Conservation (phyloP, 2,329 filamentous ascomycete genomes). For the Cytospora piceicola region DNA sequence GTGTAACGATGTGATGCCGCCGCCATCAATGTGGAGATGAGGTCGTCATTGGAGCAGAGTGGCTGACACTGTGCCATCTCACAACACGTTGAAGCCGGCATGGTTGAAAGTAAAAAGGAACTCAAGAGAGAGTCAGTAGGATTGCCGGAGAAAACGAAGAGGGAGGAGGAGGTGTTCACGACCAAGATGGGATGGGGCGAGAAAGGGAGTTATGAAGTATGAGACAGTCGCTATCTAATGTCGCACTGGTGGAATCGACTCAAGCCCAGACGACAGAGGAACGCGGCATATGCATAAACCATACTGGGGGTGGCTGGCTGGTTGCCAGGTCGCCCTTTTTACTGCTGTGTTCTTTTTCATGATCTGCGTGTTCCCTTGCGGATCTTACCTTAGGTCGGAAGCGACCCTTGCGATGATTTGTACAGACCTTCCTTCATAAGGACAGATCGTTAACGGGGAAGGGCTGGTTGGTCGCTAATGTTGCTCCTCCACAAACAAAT, state of each 20-base stretch:
- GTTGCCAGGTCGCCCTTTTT: conserved; percentile 9
- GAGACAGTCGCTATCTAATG: conserved; percentile 24
- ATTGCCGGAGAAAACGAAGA: background rate
- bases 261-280: conserved; percentile 14
- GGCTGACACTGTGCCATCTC: conserved; percentile 22
- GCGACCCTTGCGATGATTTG: background rate
- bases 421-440: background rate
- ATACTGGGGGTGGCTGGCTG: conserved; percentile 7
- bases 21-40: conserved; percentile 23
- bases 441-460: background rate
- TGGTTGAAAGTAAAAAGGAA: conserved; percentile 1
- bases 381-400: background rate
- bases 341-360: background rate
- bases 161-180: conserved; percentile 3
- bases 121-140: conserved; percentile 11
- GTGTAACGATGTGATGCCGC: conserved; percentile 28
- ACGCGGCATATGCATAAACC: conserved; percentile 15
- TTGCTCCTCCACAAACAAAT: background rate
- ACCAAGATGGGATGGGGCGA: conserved; percentile 14
- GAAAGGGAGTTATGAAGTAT: conserved; percentile 20
- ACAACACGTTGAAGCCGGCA: conserved; percentile 9
- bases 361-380: background rate
- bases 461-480: background rate
- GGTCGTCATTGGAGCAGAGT: conserved; percentile 17
- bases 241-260: conserved; percentile 18